Percentiles rank a stretch among this genome's conserved stretches.
Conservation (phyloP, 306 rosid species). For the Medicago ruthenica region DNA sequence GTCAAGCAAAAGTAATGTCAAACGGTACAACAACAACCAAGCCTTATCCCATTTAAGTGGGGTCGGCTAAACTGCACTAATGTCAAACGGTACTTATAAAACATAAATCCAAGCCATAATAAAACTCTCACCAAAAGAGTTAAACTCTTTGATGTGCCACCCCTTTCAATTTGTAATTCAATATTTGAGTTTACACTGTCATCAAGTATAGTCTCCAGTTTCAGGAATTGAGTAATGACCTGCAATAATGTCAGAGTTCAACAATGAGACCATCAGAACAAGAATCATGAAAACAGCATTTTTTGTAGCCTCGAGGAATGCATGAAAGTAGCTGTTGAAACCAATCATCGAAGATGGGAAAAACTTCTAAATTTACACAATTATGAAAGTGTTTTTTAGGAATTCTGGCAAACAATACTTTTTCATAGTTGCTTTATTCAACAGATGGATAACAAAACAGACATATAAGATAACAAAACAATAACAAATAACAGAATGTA, state of each 20-base stretch:
- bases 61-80: neutral
- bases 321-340: constrained; percentile 33
- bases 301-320: constrained; percentile 31
- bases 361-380: constrained; percentile 9
- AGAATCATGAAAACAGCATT: neutral
- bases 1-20: too few relatives aligned
- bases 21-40: too few relatives aligned
- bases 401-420: constrained; percentile 17
- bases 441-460: constrained; percentile 24
- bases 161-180: constrained; percentile 88
- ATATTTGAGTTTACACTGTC: constrained; percentile 78
- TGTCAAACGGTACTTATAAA: constrained; percentile 28
- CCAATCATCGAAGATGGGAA: constrained; percentile 4
- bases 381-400: constrained; percentile 10
- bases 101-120: constrained; percentile 34
- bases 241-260: constrained; percentile 50
- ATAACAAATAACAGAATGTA: constrained; percentile 18
- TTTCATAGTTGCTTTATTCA: constrained; percentile 23
- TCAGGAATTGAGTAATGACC: constrained; percentile 93
- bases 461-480: constrained; percentile 6
- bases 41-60: too few relatives aligned
- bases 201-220: constrained; percentile 88
- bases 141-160: constrained; percentile 65
- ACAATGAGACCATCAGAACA: neutral
- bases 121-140: constrained; percentile 69